Evolutionary conservation across 2,329 filamentous ascomycete species (phyloP), one percentile per base, ranked within the genome.

Genomic region (Uncinocarpus reesii): DNA sequence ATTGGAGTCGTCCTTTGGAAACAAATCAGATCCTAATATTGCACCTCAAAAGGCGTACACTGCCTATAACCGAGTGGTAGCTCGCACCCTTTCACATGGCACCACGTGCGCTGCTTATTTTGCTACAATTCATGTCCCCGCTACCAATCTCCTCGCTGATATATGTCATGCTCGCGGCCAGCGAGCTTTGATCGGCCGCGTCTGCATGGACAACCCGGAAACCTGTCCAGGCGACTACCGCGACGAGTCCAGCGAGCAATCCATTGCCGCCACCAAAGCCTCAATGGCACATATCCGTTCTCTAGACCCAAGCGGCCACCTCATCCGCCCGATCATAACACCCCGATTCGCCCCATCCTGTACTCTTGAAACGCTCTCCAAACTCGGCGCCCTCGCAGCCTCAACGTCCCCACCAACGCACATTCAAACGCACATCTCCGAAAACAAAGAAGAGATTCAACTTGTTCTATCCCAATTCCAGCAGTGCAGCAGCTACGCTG

Each of bases 91-190:
- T 8, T 77, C 86, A 18, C 81, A 95, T 62, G 92, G 92, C 53
- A 98, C 92, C 7, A 98, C 92, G 0, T 92, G 86, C 8, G 88
- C 88, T 4, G 79, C 86, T n/a, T 96, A 96, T 74, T 96, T 85
- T 65, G 90, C 90, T 50, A 96, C 92, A 21, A 80, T 87, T 53
- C 82, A 94, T 63, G 84, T 94, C 1, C 74, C 78, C 0, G 80
- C 88, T 1, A 98, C 92, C n/a, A 95, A 95, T 62, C 76, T 95
- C 6, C 81, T 98, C 4, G 85, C 89, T 0, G 80, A 86, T 54
- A 77, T 95, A 15, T 95, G 90, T 60, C 73, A 86, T n/a, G 62
- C 69, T 0, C 71, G 78, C 21, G 92, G 92, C 37, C 92, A 98
- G 68, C 76, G 92, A 46, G 92, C 92, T 5, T 85, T 96, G 55